These are phyloP conservation scores for Aureobasidium uvarum DNA, from an alignment of 2,329 filamentous ascomycete species.

Conservation along the genomic window DNA sequence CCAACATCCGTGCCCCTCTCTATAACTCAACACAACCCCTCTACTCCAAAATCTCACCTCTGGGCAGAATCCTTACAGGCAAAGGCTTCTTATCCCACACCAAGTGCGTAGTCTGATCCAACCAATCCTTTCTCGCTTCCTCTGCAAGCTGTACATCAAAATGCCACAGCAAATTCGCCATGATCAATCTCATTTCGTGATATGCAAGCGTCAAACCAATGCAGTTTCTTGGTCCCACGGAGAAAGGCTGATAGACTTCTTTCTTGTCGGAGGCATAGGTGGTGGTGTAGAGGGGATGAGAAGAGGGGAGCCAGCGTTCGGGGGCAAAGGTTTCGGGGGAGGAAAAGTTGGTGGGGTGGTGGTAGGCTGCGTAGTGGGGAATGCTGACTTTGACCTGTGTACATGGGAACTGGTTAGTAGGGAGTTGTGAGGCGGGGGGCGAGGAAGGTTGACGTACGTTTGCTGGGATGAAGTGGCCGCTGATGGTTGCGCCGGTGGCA, in stretches of 20 bases:
- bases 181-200: conserved; percentile 15
- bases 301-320: conserved; percentile 35
- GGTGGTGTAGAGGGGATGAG: conserved; percentile 18
- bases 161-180: conserved; percentile 16
- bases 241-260: conserved; percentile 34
- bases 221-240: conserved; percentile 12
- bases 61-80: neutral
- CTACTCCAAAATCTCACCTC: neutral
- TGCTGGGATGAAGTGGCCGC: conserved; percentile 33
- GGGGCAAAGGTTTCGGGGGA: conserved; percentile 34
- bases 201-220: conserved; percentile 17
- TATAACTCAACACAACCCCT: neutral
- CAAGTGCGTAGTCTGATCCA: conserved; percentile 7
- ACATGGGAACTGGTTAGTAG: neutral
- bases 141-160: conserved; percentile 5
- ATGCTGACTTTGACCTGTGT: conserved; percentile 14
- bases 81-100: conserved; percentile 23
- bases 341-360: conserved; percentile 2
- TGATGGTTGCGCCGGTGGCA: conserved; percentile 33
- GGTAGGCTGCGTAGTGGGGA: conserved; percentile 22
- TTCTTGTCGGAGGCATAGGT: conserved; percentile 33
- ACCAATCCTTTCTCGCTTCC: neutral
- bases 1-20: neutral
- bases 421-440: too few species aligned
- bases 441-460: neutral